Conservation (phyloP, 2,329 filamentous ascomycete genomes). For the Colletotrichum viniferum region DNA sequence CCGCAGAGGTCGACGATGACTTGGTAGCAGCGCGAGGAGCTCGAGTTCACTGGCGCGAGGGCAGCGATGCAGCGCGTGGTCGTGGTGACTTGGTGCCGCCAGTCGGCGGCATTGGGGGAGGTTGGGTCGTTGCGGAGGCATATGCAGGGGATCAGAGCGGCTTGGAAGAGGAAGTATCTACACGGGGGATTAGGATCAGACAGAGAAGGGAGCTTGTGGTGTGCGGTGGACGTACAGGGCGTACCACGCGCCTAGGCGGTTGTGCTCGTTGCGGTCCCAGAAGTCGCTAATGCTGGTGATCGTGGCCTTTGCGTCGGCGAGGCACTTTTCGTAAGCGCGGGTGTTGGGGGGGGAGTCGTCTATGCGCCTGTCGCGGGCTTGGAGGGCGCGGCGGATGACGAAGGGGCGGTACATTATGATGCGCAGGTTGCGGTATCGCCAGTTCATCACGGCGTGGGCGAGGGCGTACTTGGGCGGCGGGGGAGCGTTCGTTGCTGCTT, state of each 20-base stretch:
- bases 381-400: conserved; percentile 41
- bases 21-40: conserved; percentile 44
- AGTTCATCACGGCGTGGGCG: conserved; percentile 45
- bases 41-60: conserved; percentile 41
- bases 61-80: conserved; percentile 40
- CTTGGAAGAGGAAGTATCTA: conserved; percentile 54
- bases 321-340: conserved; percentile 32
- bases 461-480: conserved; percentile 41
- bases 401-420: conserved; percentile 54
- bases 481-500: conserved; percentile 32
- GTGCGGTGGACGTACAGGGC: conserved; percentile 27
- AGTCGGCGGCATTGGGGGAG: conserved; percentile 38
- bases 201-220: too few species aligned
- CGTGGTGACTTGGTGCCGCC: conserved; percentile 43
- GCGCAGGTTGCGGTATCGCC: conserved; percentile 47
- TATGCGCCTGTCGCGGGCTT: not conserved
- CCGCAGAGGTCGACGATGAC: conserved; percentile 46
- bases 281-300: conserved; percentile 42
- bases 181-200: not conserved
- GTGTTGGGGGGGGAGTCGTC: conserved; percentile 12
- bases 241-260: conserved; percentile 48
- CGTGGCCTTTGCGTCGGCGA: conserved; percentile 43
- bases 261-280: conserved; percentile 40
- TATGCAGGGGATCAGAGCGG: conserved; percentile 50
- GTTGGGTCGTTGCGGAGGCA: conserved; percentile 48